These are phyloP conservation scores for Angomonas deanei DNA, from an alignment of 208 protist species.

Conservation along the genomic window DNA sequence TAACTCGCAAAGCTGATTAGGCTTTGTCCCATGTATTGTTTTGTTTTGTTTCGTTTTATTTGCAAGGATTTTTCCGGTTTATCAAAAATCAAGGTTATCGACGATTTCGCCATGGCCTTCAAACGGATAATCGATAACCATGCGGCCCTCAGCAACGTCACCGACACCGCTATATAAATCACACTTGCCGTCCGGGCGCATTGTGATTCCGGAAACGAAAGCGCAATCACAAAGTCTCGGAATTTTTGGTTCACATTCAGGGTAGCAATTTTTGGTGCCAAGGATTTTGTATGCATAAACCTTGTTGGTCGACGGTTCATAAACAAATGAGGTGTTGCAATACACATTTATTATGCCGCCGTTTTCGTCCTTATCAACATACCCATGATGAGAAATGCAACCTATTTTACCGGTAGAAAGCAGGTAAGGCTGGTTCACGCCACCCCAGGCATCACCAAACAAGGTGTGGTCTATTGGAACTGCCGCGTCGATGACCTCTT, in stretches of 20 bases:
- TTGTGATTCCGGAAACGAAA: conserved; percentile 46
- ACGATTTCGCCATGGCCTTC: conserved; percentile 41
- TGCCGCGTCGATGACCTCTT: conserved; percentile 17
- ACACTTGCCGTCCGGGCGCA: conserved; percentile 44
- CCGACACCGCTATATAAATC: conserved; percentile 48
- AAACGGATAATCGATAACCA: conserved; percentile 60
- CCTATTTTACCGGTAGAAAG: conserved; percentile 26
- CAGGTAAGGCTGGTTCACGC: conserved; percentile 40
- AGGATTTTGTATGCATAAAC: conserved; percentile 26
- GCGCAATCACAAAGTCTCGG: conserved; percentile 27
- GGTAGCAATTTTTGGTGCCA: conserved; percentile 34
- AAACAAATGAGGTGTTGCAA: conserved; percentile 31
- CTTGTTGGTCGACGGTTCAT: conserved; percentile 18
- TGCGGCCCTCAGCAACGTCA: conserved; percentile 24
- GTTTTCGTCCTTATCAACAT: conserved; percentile 16
- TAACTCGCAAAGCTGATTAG: too few relatives aligned
- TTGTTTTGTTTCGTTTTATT: too few relatives aligned
- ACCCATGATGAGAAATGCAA: conserved; percentile 39
- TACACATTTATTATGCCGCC: conserved; percentile 39
- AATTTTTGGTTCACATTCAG: conserved; percentile 25
- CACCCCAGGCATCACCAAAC: conserved; percentile 27
- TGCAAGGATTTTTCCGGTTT: too few relatives aligned
- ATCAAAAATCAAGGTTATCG: conserved; percentile 10
- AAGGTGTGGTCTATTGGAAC: conserved; percentile 19
- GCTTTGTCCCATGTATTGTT: too few relatives aligned